Percentiles rank a stretch among this genome's conserved stretches.
Conservation (phyloP, 179 eudicot species). For the Actinidia arguta region DNA sequence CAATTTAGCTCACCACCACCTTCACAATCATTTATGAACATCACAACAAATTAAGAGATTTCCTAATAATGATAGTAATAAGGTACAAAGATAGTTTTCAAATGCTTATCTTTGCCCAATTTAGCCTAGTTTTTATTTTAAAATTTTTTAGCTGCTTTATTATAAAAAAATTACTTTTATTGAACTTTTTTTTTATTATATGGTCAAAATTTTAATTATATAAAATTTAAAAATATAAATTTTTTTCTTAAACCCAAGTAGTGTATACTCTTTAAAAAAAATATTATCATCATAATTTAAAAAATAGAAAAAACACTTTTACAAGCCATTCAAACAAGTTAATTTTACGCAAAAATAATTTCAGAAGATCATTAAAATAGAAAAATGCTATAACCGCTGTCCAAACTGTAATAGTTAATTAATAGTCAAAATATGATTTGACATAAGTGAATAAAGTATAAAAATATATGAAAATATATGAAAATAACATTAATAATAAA, state of each 20-base stretch:
- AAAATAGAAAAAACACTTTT: constrained; percentile 1
- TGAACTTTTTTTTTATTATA: background rate
- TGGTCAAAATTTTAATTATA: background rate
- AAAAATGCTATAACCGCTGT: too few species aligned
- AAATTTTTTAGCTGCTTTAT: background rate
- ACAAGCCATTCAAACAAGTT: background rate
- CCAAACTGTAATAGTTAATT: too few species aligned
- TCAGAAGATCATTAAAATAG: background rate
- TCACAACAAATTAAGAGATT: background rate
- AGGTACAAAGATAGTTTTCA: background rate
- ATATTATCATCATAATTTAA: background rate
- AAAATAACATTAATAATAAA: too few species aligned
- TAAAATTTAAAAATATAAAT: background rate
- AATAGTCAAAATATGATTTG: too few species aligned
- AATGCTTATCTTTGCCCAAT: too few species aligned
- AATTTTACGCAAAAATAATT: background rate
- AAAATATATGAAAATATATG: too few species aligned
- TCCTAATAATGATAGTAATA: background rate
- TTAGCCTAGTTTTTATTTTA: background rate
- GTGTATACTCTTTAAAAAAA: too few species aligned
- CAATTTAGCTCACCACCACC: background rate
- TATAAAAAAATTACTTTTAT: background rate
- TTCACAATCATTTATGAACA: background rate
- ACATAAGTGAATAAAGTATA: too few species aligned
- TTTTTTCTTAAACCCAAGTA: too few species aligned